Percentiles rank a stretch among this genome's conserved stretches.
Evolutionary conservation across 2,329 filamentous ascomycete species (phyloP).

Genomic region (Colletotrichum chlorophyti): DNA sequence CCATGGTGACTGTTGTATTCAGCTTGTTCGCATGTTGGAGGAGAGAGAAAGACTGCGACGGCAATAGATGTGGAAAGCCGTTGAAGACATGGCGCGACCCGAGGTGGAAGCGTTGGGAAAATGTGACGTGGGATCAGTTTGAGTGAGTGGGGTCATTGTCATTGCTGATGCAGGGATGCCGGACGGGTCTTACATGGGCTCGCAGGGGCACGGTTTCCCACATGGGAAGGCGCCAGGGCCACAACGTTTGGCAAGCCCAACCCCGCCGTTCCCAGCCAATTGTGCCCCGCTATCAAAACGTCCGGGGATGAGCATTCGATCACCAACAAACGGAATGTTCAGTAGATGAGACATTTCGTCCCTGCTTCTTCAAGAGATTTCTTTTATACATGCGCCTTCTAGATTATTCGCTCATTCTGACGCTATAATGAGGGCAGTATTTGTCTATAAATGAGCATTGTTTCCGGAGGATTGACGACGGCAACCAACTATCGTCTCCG

Average conservation of each 20-base stretch:
- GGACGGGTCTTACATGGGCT: slow-evolving; percentile 5
- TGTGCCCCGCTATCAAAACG: slow-evolving; percentile 7
- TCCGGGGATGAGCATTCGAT: slow-evolving; percentile 4
- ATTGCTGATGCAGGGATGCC: slow-evolving; percentile 11
- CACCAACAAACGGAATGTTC: background rate
- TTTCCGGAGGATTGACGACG: too few species aligned
- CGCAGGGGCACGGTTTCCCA: slow-evolving; percentile 9
- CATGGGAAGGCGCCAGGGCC: slow-evolving; percentile 1
- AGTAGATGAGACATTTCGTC: background rate
- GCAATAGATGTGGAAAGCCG: background rate
- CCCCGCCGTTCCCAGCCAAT: slow-evolving; percentile 14
- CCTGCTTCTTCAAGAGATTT: too few species aligned
- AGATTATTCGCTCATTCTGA: too few species aligned
- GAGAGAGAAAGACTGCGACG: background rate
- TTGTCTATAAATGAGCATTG: too few species aligned
- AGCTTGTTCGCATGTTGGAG: background rate
- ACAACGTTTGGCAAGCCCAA: slow-evolving; percentile 13
- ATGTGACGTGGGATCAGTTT: slow-evolving; percentile 27
- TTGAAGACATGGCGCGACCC: slow-evolving; percentile 20
- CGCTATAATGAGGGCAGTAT: too few species aligned
- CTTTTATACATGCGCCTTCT: too few species aligned
- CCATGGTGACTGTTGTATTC: background rate
- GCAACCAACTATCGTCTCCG: too few species aligned
- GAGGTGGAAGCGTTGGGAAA: slow-evolving; percentile 25
- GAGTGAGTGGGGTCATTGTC: slow-evolving; percentile 6